A percentile compares a stretch with the other conserved stretches of the same genome.
Conservation (phyloP, 805 yeast genomes). For the Pichia heedii region DNA sequence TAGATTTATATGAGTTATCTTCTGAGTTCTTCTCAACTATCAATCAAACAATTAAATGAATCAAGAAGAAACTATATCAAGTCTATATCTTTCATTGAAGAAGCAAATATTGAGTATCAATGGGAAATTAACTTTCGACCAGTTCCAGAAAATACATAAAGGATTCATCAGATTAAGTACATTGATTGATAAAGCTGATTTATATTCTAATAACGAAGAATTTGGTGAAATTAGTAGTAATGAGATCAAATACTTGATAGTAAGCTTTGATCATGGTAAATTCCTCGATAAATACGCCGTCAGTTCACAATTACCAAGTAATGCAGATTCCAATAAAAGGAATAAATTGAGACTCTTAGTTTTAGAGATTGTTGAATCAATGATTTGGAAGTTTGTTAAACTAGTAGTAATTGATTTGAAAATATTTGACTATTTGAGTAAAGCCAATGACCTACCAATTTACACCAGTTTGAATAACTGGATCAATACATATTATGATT, state of each 20-base stretch:
- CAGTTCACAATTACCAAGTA: constrained; percentile 7
- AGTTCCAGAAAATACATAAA: constrained; percentile 10
- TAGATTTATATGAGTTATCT: too few species aligned
- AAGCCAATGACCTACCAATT: background rate
- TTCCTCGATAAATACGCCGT: constrained; percentile 12
- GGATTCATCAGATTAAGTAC: constrained; percentile 3
- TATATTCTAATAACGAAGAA: constrained; percentile 10
- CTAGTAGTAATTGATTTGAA: constrained; percentile 3
- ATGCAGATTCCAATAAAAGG: constrained; percentile 1
- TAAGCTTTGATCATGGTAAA: constrained; percentile 8
- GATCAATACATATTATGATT: constrained; percentile 6
- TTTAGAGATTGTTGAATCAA: constrained; percentile 9
- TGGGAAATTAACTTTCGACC: constrained; percentile 1
- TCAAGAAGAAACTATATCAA: background rate
- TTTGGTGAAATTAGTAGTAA: constrained; percentile 6
- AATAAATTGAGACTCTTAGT: constrained; percentile 10
- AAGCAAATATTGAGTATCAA: background rate
- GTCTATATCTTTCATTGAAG: background rate
- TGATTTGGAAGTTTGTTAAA: constrained; percentile 6
- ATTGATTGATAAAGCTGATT: constrained; percentile 4
- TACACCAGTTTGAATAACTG: constrained; percentile 10
- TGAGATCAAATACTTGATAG: constrained; percentile 2
- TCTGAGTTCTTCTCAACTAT: too few species aligned
- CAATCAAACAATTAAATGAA: background rate
- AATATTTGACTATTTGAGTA: background rate